phyloP scores from a whole-genome alignment of 148 eudicot species.

The Nepenthes mirabilis region DNA sequence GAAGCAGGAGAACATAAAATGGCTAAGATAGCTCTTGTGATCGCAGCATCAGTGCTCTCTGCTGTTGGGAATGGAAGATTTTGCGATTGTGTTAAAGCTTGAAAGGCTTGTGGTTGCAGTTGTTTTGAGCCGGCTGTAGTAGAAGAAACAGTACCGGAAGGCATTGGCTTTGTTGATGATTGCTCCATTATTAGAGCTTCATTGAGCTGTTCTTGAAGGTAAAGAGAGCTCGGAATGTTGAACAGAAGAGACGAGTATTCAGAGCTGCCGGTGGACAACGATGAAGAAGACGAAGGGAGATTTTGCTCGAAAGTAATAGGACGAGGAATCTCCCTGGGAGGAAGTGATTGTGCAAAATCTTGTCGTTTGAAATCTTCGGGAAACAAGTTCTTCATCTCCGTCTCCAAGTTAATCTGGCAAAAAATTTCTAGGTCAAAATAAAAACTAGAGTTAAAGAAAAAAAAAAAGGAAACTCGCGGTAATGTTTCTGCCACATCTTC shows the following conservation, averaged over 20 bases:
- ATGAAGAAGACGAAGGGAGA: constrained; percentile 39
- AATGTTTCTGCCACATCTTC: no score
- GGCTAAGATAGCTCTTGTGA: constrained; percentile 48
- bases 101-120: constrained; percentile 12
- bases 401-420: constrained; percentile 40
- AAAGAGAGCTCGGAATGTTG: constrained; percentile 10
- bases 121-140: constrained; percentile 8
- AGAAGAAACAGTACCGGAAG: constrained; percentile 1
- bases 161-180: constrained; percentile 1
- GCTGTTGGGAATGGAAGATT: constrained; percentile 16
- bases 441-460: no score
- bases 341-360: neutral
- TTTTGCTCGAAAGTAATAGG: constrained; percentile 17
- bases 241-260: constrained; percentile 30
- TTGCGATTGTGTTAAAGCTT: constrained; percentile 7
- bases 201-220: constrained; percentile 2
- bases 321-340: constrained; percentile 11
- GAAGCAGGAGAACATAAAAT: constrained; percentile 32
- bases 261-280: constrained; percentile 44
- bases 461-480: neutral
- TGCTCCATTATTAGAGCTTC: constrained; percentile 6
- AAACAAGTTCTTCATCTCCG: constrained; percentile 35
- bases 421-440: neutral
- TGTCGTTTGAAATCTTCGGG: constrained; percentile 21
- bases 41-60: constrained; percentile 43